Conservation (phyloP, 2,329 filamentous ascomycete species). For the Aspergillus tamarii region DNA sequence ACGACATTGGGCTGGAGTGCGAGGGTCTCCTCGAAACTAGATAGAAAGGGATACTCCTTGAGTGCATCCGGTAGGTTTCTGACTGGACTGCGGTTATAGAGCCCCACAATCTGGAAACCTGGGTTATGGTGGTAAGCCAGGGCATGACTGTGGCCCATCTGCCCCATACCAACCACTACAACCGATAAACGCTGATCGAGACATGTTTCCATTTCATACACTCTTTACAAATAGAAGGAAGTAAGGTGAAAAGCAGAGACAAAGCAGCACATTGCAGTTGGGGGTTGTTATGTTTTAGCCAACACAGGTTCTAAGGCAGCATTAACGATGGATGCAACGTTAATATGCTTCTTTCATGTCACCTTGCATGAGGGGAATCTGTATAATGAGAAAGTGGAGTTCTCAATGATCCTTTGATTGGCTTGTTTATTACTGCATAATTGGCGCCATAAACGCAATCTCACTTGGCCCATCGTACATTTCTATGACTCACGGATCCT, state of each 20-base stretch:
- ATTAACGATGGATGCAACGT: not conserved
- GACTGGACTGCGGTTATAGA: not conserved
- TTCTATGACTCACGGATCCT: not conserved
- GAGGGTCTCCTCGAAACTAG: not conserved
- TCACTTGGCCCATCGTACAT: too few species aligned
- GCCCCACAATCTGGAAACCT: not conserved
- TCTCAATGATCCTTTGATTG: not conserved
- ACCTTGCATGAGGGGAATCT: not conserved
- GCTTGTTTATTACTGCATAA: not conserved
- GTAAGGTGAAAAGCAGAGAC: not conserved
- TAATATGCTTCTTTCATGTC: not conserved
- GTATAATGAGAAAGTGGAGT: not conserved
- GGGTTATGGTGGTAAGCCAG: not conserved
- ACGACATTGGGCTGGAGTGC: not conserved
- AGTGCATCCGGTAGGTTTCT: not conserved
- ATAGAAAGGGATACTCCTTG: not conserved
- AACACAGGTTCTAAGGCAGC: not conserved
- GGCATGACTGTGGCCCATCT: not conserved
- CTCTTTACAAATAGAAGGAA: not conserved
- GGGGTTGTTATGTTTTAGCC: not conserved
- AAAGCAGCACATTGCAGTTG: not conserved
- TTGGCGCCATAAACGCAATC: not conserved
- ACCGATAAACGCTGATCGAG: not conserved
- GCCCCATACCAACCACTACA: not conserved
- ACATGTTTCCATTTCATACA: not conserved